Evolutionary conservation across 306 rosid genomes (phyloP), one percentile per base, ranked within the genome.

Genomic region (Vicia villosa): DNA sequence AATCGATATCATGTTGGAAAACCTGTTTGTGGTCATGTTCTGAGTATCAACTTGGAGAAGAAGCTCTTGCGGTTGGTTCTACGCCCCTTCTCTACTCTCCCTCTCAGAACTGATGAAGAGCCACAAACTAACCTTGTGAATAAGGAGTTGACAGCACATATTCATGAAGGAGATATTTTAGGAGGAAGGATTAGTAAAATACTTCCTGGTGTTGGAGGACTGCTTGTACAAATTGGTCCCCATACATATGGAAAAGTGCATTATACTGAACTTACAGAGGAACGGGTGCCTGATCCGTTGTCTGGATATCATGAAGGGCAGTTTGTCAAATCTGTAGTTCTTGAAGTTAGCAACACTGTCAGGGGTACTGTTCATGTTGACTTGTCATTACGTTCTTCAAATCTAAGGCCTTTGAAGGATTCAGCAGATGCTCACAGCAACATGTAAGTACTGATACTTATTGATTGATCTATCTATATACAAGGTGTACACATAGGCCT

Each of bases 201-300:
- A 52, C 83, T 86, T 83, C 87, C 89, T 12, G 96, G 97, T 72
- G 86, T 88, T 73, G 83, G 95, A 79, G 99, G 99, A 22, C 68
- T 94, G 85, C 83, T 74, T 0, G 95, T 94, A 69, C 96, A 87
- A 88, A 75, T 94, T 59, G 84, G 91, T 78, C 95, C 96, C 50
- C 77, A 77, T 54, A 32, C 75, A 47, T 85, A 83, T 82, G 99
- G 99, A 63, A 87, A 84, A 80, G 96, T 91, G 60, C 92, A 90
- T 76, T 88, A 79, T 76, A 77, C 87, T 49, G 99, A 94, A 72
- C 88, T 94, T 66, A 41, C 80, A 14, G 92, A 94, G 38, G 64
- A 72, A 30, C 84, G 83, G 89, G 81, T 83, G 78, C 77, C 92
- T 52, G 84, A 88, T 65, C 99, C 99, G 0, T 80, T 91, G 82